phyloP scores from a whole-genome alignment of 768 basidiomycete genomes.

The Leccinum broughii region DNA sequence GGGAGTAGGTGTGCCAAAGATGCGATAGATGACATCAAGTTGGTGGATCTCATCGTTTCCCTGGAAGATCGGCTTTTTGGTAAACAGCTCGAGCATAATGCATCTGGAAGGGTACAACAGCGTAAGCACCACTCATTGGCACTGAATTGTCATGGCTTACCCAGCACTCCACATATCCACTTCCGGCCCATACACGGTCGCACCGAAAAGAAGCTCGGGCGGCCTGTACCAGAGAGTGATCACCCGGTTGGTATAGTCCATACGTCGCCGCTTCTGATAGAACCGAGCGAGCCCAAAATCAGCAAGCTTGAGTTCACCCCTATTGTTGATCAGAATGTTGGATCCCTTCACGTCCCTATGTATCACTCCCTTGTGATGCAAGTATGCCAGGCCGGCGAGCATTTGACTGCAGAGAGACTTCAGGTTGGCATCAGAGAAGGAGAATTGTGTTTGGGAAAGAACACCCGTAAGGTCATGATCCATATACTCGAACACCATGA shows the following conservation, averaged over 20 bases:
- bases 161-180: constrained; percentile 99
- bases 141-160: constrained; percentile 40
- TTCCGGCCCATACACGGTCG: constrained; percentile 94
- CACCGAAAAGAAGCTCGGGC: constrained; percentile 92
- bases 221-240: constrained; percentile 99
- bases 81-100: constrained; percentile 97
- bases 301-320: constrained; percentile 91
- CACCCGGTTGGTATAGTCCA: constrained; percentile 99
- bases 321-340: constrained; percentile 91
- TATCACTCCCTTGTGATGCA: constrained; percentile 94
- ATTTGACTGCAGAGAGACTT: constrained; percentile 97
- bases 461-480: constrained; percentile 97
- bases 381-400: constrained; percentile 90
- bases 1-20: constrained; percentile 85
- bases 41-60: constrained; percentile 98
- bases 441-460: constrained; percentile 86
- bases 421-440: constrained; percentile 81
- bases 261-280: constrained; percentile 85
- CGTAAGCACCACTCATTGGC: not conserved
- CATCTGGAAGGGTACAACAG: constrained; percentile 53
- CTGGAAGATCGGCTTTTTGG: constrained; percentile 95
- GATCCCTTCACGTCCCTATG: constrained; percentile 99
- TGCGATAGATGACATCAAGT: constrained; percentile 87
- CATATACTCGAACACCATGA: constrained; percentile 99
- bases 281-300: constrained; percentile 98